Conservation (phyloP, 345 rosid genomes). For the Euphorbia peplus region DNA sequence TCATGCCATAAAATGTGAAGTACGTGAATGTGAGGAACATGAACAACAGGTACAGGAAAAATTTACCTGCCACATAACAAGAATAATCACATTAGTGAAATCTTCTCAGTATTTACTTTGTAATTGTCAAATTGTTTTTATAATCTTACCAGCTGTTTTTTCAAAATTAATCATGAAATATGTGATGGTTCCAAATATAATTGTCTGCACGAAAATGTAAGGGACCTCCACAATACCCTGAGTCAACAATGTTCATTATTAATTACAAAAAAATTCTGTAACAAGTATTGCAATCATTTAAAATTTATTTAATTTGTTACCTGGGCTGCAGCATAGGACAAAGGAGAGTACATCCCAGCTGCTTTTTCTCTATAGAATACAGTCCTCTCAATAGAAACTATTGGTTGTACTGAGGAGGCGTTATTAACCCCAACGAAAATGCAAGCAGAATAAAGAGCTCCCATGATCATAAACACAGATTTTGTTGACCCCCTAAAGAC, state of each 20-base stretch:
- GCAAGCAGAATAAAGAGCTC: conserved; percentile 80
- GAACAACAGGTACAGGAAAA: conserved; percentile 63
- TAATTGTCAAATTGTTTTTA: background rate
- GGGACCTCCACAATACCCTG: conserved; percentile 93
- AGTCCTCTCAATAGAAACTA: conserved; percentile 80
- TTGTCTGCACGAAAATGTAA: conserved; percentile 64
- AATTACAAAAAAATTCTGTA: background rate
- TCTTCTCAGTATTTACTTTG: background rate
- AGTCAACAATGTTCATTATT: conserved; percentile 1
- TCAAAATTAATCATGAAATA: conserved; percentile 82
- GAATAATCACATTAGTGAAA: background rate
- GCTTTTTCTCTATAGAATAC: conserved; percentile 92
- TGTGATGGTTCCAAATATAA: conserved; percentile 70
- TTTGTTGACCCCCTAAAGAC: conserved; percentile 45
- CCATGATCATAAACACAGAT: conserved; percentile 63
- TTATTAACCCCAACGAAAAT: conserved; percentile 83
- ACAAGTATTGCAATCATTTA: background rate
- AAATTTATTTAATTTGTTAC: no score
- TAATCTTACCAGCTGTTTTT: conserved; percentile 57
- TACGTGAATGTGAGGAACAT: conserved; percentile 90
- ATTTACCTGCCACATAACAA: conserved; percentile 52
- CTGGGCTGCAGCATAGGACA: conserved; percentile 78
- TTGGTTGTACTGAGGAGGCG: conserved; percentile 86
- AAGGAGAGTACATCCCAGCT: conserved; percentile 81
- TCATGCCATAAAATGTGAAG: conserved; percentile 88